phyloP scores from a whole-genome alignment of 2,329 filamentous ascomycete genomes.

The Pseudogymnoascus sp. region DNA sequence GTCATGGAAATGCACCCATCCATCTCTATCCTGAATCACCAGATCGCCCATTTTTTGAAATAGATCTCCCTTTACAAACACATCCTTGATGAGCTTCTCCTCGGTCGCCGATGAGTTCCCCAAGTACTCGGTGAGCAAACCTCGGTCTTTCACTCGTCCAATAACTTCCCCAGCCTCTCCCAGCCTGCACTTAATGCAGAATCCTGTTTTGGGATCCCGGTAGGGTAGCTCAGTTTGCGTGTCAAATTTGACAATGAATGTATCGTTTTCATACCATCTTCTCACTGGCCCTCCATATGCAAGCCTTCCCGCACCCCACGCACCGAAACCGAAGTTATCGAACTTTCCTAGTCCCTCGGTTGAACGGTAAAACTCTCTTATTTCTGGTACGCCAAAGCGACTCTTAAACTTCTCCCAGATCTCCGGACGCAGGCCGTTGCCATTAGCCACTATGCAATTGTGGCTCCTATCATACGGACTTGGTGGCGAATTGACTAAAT shows the following conservation, averaged over 20 bases:
- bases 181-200: slow-evolving; percentile 31
- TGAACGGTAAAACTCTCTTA: slow-evolving; percentile 40
- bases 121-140: slow-evolving; percentile 35
- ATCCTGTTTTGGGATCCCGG: slow-evolving; percentile 36
- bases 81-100: slow-evolving; percentile 35
- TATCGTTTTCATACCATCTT: slow-evolving; percentile 34
- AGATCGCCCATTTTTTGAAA: slow-evolving; percentile 39
- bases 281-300: slow-evolving; percentile 36
- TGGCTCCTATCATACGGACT: slow-evolving; percentile 38
- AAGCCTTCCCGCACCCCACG: slow-evolving; percentile 36
- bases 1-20: slow-evolving; percentile 39
- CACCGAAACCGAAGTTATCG: slow-evolving; percentile 35
- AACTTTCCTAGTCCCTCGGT: slow-evolving; percentile 39
- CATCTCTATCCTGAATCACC: slow-evolving; percentile 33
- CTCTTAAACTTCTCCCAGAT: slow-evolving; percentile 40
- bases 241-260: slow-evolving; percentile 36
- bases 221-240: slow-evolving; percentile 31
- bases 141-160: slow-evolving; percentile 34
- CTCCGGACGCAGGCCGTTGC: slow-evolving; percentile 40
- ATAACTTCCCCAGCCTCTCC: slow-evolving; percentile 38
- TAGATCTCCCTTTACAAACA: slow-evolving; percentile 37
- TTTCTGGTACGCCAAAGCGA: slow-evolving; percentile 36
- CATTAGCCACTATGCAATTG: slow-evolving; percentile 35
- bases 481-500: slow-evolving; percentile 37
- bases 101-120: slow-evolving; percentile 35